These are phyloP conservation scores for Colletotrichum euphorbiae DNA, from an alignment of 2,329 filamentous ascomycete species.

Conservation along the genomic window DNA sequence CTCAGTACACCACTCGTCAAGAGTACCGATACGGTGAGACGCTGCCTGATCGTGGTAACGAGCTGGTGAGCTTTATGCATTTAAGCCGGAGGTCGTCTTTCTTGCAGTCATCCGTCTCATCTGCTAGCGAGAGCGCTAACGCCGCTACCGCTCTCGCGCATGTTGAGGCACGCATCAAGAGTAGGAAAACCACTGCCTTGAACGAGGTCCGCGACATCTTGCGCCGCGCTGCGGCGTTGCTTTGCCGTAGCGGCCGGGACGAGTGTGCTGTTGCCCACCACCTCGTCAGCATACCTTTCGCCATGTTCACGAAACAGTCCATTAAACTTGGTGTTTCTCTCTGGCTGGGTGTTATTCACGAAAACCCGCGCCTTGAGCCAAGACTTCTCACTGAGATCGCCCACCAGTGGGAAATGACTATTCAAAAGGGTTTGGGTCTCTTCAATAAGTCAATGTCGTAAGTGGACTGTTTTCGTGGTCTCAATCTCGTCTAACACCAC, in stretches of 20 bases:
- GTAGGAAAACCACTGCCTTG: constrained; percentile 76
- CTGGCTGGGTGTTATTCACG: constrained; percentile 97
- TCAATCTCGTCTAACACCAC: constrained; percentile 46
- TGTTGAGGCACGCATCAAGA: constrained; percentile 77
- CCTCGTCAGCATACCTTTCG: constrained; percentile 92
- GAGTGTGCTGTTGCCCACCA: constrained; percentile 86
- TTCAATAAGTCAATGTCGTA: constrained; percentile 79
- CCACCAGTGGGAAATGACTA: constrained; percentile 89
- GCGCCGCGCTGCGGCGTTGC: constrained; percentile 83
- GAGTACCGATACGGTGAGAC: constrained; percentile 92
- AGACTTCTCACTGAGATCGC: constrained; percentile 88
- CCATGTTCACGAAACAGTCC: constrained; percentile 91
- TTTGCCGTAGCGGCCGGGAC: constrained; percentile 82
- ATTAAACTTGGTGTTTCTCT: constrained; percentile 95
- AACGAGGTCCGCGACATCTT: constrained; percentile 84
- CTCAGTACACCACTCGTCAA: constrained; percentile 96
- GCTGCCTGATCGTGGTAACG: constrained; percentile 74
- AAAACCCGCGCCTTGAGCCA: constrained; percentile 89
- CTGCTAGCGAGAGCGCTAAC: constrained; percentile 66
- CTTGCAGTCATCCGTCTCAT: constrained; percentile 61
- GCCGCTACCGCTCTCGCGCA: constrained; percentile 75
- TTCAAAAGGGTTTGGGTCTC: constrained; percentile 81
- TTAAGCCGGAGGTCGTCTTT: constrained; percentile 65
- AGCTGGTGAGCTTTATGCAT: constrained; percentile 72
- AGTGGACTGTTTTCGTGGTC: constrained; percentile 44